Evolutionary conservation across 2,329 filamentous ascomycete species (phyloP).

Genomic region (Diaporthe batatas): DNA sequence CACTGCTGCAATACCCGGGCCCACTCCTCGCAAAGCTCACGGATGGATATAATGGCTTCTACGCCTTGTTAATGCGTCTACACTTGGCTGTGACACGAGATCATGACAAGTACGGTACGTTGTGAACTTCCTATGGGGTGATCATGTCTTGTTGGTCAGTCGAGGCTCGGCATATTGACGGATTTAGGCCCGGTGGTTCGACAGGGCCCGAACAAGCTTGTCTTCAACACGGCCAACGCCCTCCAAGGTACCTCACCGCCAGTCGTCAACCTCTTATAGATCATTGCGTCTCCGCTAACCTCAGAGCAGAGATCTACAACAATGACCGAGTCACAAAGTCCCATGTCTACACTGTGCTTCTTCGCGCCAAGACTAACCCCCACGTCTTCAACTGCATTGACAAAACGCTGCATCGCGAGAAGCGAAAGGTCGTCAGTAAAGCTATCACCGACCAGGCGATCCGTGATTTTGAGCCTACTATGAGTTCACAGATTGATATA

Average conservation of each 20-base stretch:
- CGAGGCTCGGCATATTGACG: neutral
- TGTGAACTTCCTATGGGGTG: no score
- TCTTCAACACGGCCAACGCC: constrained; percentile 1
- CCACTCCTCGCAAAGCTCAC: constrained; percentile 11
- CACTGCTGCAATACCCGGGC: neutral
- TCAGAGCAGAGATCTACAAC: constrained; percentile 10
- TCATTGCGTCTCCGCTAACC: neutral
- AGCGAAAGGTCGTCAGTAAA: constrained; percentile 27
- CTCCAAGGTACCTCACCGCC: neutral
- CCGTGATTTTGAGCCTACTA: constrained; percentile 45
- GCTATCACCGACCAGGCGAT: constrained; percentile 42
- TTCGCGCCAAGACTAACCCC: neutral
- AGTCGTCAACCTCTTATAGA: no score
- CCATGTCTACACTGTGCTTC: constrained; percentile 5
- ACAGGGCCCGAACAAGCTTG: constrained; percentile 22
- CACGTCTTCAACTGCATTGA: constrained; percentile 27
- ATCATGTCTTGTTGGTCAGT: neutral
- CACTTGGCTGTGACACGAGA: neutral
- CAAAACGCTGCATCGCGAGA: neutral
- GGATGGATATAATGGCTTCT: constrained; percentile 7
- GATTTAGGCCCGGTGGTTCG: neutral
- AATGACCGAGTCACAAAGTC: constrained; percentile 24
- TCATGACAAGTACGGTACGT: constrained; percentile 23
- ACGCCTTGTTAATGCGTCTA: constrained; percentile 2
- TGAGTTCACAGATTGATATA: constrained; percentile 44